A percentile compares a stretch with the other conserved stretches of the same genome.
Conservation (phyloP, 768 basidiomycete species). For the Leucosporidium creatinivorum region DNA sequence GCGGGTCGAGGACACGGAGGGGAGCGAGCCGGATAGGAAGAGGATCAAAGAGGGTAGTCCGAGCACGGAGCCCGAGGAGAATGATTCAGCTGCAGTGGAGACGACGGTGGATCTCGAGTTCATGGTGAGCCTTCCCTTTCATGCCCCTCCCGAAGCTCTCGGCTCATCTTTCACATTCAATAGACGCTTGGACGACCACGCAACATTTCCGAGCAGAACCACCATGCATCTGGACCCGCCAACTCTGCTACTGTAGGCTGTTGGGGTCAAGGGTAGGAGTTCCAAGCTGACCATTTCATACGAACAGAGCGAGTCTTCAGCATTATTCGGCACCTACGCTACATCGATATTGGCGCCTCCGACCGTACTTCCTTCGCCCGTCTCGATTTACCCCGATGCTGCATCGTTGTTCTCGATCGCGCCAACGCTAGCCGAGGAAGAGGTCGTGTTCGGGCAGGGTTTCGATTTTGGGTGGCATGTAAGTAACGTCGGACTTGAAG, state of each 20-base stretch:
- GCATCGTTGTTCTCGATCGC: not conserved
- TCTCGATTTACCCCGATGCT: constrained; percentile 13
- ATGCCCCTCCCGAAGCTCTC: not conserved
- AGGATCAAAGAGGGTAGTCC: not conserved
- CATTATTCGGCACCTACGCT: too few species aligned
- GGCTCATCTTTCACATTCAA: too few species aligned
- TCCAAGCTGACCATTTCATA: too few species aligned
- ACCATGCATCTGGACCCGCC: not conserved
- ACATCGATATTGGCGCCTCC: not conserved
- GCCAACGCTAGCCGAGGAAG: constrained; percentile 11
- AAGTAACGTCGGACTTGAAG: not conserved
- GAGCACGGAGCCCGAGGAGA: not conserved
- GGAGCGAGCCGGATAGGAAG: not conserved
- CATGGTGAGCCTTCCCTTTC: not conserved
- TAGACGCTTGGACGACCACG: too few species aligned
- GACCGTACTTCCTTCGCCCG: not conserved
- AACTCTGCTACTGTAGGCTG: not conserved
- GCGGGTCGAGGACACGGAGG: not conserved
- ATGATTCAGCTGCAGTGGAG: constrained; percentile 13
- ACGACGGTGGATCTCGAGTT: constrained; percentile 28
- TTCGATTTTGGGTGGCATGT: constrained; percentile 28
- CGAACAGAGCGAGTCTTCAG: too few species aligned
- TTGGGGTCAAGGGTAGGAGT: not conserved
- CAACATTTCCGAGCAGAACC: not conserved
- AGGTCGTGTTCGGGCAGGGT: constrained; percentile 4